Evolutionary conservation across 495 filamentous ascomycete species (phyloP).

Genomic region (Penicillium lividum): DNA sequence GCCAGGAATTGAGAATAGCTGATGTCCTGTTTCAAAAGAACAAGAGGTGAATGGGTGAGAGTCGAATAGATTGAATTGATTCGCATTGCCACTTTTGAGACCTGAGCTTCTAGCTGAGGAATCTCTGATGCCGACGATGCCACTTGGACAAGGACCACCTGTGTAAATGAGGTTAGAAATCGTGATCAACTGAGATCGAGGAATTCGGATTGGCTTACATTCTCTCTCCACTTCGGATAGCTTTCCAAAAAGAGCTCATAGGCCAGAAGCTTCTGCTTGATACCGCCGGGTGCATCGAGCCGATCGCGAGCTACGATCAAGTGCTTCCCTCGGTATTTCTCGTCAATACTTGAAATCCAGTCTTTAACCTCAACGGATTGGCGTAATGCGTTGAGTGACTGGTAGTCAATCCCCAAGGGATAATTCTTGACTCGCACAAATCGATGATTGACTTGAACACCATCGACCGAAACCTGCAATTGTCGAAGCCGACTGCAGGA

Average conservation of each 20-base stretch:
- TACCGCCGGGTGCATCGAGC: conserved; percentile 81
- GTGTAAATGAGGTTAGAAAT: neutral
- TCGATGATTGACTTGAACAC: conserved; percentile 76
- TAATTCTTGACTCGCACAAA: conserved; percentile 70
- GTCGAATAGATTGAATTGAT: conserved; percentile 82
- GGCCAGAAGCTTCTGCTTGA: conserved; percentile 82
- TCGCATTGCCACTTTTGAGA: conserved; percentile 81
- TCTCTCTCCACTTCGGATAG: conserved; percentile 79
- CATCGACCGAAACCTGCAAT: conserved; percentile 76
- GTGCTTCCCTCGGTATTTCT: conserved; percentile 74
- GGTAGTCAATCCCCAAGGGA: conserved; percentile 62
- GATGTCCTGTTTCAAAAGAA: conserved; percentile 89
- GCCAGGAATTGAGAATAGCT: conserved; percentile 83
- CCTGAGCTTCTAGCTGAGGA: conserved; percentile 74
- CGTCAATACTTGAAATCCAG: conserved; percentile 71
- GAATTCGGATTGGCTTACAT: conserved; percentile 37
- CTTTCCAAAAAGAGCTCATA: conserved; percentile 86
- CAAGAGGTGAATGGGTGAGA: conserved; percentile 78
- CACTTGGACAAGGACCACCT: conserved; percentile 82
- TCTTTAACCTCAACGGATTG: conserved; percentile 64
- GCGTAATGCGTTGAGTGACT: conserved; percentile 63
- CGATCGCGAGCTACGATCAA: conserved; percentile 88
- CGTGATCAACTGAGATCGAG: neutral
- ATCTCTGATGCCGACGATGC: conserved; percentile 78
- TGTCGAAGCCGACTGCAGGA: conserved; percentile 82